Evolutionary conservation across 164 flowering plant genomes (phyloP), one percentile per base, ranked within the genome.

Genomic region (Malania oleifera): DNA sequence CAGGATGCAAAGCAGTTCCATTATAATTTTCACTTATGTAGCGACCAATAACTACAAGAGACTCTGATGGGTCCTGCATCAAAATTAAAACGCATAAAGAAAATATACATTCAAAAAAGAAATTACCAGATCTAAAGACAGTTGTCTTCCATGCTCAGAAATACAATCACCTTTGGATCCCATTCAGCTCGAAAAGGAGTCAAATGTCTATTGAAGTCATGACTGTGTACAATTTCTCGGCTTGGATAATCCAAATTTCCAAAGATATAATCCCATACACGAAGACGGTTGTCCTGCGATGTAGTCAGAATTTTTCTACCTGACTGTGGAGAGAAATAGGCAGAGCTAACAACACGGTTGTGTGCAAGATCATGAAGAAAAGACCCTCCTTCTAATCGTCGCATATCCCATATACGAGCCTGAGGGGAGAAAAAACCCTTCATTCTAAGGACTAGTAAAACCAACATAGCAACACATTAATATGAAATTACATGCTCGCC

Each of bases 371-470:
- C 51, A 37, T 39, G 57, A 20, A 91, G 79, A 44, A 89, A 82
- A 51, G 84, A 75, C 28, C 81, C 83, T 61, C 77, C 74, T 73
- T 85, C 80, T 37, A 91, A 44, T 50, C 68, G 73, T 14, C 98
- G 89, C 63, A 89, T 68, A 63, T 92, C 96, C 98, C 96, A 92
- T 37, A 92, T 65, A 19, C 96, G 96, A 61, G 95, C 96, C 96
- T 87, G 79, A 57, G 43, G 27, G 31, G 8, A 19, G 39, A 46
- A 38, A 59, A 46, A 35, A 43, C 27, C 50, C 14, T 46, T 28
- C 46, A 41, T 38, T 13, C 14, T 18, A 14, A 12, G 0, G 22
- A 29, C 15, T 3, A 41, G 1, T 25, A 44, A 2, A 3, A 25
- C 8, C 9, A 34, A 39, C 18, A n/a, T n/a, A n/a, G n/a, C n/a